A percentile compares a stretch with the other conserved stretches of the same genome.
These are phyloP conservation scores for Paecilomyces fulvus DNA, from an alignment of 2,329 filamentous ascomycete genomes.

Conservation along the genomic window DNA sequence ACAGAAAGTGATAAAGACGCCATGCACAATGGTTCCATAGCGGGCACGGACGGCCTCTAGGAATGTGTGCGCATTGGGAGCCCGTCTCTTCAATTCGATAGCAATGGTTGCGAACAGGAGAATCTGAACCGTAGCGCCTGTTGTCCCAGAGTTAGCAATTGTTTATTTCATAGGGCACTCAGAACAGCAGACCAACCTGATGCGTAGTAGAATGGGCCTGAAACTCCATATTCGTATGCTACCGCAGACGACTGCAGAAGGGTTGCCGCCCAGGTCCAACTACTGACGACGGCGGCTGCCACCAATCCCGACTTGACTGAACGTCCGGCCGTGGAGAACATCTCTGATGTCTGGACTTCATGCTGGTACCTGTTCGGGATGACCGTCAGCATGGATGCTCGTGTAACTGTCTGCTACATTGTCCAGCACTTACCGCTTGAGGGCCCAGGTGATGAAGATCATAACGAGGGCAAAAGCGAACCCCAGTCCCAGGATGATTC, in stretches of 20 bases:
- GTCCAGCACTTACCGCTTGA: conserved; percentile 46
- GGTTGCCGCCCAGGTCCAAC: conserved; percentile 89
- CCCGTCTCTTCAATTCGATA: conserved; percentile 78
- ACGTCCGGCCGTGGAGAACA: conserved; percentile 81
- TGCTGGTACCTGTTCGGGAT: conserved; percentile 48
- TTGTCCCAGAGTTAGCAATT: background rate
- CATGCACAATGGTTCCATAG: conserved; percentile 65
- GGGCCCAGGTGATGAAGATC: conserved; percentile 63
- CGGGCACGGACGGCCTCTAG: conserved; percentile 75
- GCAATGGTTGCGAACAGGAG: conserved; percentile 83
- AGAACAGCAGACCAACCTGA: conserved; percentile 41
- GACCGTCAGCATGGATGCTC: background rate
- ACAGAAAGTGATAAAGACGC: conserved; percentile 74
- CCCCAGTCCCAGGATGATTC: conserved; percentile 66
- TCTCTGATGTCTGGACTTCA: conserved; percentile 78
- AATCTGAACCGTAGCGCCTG: conserved; percentile 73
- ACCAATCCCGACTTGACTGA: conserved; percentile 85
- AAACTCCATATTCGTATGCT: conserved; percentile 68
- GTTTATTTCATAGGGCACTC: background rate
- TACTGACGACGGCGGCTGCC: conserved; percentile 80
- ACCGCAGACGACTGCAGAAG: conserved; percentile 72
- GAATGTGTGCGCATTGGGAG: conserved; percentile 79
- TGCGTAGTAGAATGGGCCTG: conserved; percentile 60
- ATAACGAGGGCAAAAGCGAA: conserved; percentile 67
- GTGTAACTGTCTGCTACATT: background rate